Percentiles rank a stretch among this genome's conserved stretches.
Evolutionary conservation across 257 asterid species (phyloP).

Genomic region (Capsicum pubescens): DNA sequence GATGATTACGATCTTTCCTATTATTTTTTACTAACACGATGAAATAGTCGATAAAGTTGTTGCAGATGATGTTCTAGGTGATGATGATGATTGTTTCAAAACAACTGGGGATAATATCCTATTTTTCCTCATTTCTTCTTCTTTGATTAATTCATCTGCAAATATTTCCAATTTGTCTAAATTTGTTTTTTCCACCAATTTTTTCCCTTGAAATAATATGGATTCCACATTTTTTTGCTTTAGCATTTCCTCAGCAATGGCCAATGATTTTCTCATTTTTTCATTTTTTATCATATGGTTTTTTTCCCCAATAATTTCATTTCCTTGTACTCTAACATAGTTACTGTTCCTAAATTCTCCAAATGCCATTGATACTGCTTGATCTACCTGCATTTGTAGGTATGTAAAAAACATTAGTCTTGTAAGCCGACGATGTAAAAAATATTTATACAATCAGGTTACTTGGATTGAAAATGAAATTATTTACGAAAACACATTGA

Average conservation of each 20-base stretch:
- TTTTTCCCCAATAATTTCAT: conserved; percentile 37
- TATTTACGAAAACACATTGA: background rate
- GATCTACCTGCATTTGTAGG: conserved; percentile 63
- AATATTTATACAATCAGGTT: background rate
- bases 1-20: background rate
- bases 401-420: background rate
- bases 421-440: background rate
- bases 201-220: conserved; percentile 67
- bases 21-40: conserved; percentile 33
- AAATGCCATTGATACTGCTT: conserved; percentile 89
- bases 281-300: background rate
- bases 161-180: conserved; percentile 62
- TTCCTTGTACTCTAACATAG: conserved; percentile 74
- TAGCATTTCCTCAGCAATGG: conserved; percentile 55
- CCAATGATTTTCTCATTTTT: conserved; percentile 25
- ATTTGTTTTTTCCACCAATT: conserved; percentile 53
- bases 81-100: conserved; percentile 48
- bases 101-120: conserved; percentile 50
- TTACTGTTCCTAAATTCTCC: conserved; percentile 55
- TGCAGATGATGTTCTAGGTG: conserved; percentile 73
- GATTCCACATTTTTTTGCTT: conserved; percentile 73
- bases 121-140: conserved; percentile 65
- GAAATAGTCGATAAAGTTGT: conserved; percentile 67
- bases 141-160: conserved; percentile 63
- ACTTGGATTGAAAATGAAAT: background rate